Conservation (phyloP, 805 yeast species). For the Metschnikowia lochheadii region DNA sequence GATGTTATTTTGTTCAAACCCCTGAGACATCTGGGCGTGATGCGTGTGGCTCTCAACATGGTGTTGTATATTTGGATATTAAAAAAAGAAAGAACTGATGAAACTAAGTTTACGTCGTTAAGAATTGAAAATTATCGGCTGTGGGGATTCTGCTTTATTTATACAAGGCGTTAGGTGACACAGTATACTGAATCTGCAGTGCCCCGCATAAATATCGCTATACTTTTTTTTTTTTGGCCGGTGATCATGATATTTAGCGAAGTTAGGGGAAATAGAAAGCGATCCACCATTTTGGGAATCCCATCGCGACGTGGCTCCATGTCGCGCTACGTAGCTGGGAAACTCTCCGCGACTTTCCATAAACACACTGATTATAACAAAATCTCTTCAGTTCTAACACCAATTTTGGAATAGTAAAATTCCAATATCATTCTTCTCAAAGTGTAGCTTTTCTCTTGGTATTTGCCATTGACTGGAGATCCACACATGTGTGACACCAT, state of each 20-base stretch:
- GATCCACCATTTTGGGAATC: neutral
- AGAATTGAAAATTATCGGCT: neutral
- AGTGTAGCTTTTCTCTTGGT: neutral
- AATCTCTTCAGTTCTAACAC: neutral
- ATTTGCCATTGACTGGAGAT: neutral
- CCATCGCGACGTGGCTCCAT: neutral
- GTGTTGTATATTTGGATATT: neutral
- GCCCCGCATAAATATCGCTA: conserved; percentile 5
- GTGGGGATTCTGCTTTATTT: neutral
- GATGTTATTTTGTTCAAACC: conserved; percentile 1
- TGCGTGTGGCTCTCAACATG: conserved; percentile 13
- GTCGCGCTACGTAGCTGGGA: neutral
- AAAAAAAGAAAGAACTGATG: neutral
- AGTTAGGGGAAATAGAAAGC: conserved; percentile 2
- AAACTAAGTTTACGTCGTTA: neutral
- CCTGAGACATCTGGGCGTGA: conserved; percentile 1
- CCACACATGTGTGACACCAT: neutral
- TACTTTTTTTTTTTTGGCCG: neutral
- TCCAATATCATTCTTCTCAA: neutral
- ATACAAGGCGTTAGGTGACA: neutral
- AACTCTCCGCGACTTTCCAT: conserved; percentile 1
- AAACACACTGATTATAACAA: neutral
- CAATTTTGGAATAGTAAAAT: neutral
- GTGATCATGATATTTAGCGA: neutral
- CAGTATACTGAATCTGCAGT: neutral